A percentile compares a stretch with the other conserved stretches of the same genome.
Conservation (phyloP, 768 basidiomycete genomes). For the Calocera viscosa region DNA sequence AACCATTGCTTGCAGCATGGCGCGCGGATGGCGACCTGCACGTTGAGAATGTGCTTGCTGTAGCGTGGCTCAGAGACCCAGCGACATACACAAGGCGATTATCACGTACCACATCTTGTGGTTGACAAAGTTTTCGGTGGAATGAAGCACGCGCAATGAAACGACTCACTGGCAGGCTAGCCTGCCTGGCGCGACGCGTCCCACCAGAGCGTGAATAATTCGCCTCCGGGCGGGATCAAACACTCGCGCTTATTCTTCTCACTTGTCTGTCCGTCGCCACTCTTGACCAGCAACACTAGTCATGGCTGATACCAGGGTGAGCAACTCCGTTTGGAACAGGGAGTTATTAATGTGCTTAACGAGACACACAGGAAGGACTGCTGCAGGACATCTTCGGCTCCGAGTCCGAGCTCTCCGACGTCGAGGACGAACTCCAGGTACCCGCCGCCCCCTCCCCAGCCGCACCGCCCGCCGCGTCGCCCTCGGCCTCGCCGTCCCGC, state of each 20-base stretch:
- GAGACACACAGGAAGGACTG: background rate
- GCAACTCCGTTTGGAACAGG: background rate
- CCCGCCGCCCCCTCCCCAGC: background rate
- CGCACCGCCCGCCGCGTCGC: background rate
- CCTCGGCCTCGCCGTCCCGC: background rate
- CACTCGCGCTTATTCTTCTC: background rate
- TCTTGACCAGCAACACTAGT: background rate
- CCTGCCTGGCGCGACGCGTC: too few relatives aligned
- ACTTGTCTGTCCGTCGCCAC: background rate
- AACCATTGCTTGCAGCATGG: constrained; percentile 98
- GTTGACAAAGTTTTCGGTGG: too few relatives aligned
- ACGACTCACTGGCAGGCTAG: too few relatives aligned
- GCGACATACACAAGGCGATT: background rate
- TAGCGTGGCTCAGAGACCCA: background rate
- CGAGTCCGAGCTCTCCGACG: constrained; percentile 2
- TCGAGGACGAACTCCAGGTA: background rate
- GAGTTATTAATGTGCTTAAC: background rate
- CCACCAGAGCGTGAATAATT: background rate
- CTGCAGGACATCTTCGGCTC: constrained; percentile 2
- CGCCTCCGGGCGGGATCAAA: background rate
- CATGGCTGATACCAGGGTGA: background rate
- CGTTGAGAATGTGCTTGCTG: constrained; percentile 94
- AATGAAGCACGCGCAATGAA: too few relatives aligned
- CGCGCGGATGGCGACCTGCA: constrained; percentile 89
- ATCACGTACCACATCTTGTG: background rate